Base-by-base conservation (phyloP, 2,329 filamentous ascomycete species). In the Aspergillus arachidicola region DNA sequence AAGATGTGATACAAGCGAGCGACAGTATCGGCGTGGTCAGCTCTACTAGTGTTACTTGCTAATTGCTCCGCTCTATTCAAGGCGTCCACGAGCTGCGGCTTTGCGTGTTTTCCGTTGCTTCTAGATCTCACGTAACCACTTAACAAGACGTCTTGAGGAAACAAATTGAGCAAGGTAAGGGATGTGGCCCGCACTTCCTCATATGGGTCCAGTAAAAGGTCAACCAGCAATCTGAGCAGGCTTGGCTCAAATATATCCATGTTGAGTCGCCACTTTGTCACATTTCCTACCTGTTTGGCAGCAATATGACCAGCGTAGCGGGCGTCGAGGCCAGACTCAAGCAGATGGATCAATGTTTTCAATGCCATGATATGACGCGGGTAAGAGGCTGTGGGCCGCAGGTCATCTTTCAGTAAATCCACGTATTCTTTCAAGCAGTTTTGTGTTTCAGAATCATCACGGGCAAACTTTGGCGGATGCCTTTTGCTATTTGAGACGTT, bases 1-100 rank as follows among this genome's bases (percentile, higher is more conserved):
- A 93, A 76, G 19, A 96, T 80, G 46, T 91, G 88, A 64, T 90
- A 91, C 3, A 90, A 83, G 59, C 92, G 88, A 38, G 94, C 94
- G 55, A 95, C 89, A 11, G 94, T 94, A 78, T 99, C 94, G 1
- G 94, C 93, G 75, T 97, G 92, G 73, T 98, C 94, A 14, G 93
- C 94, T 64, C 95, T 86, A 26, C 92, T 92, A 5, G 93, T 96
- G 19, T 74, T 76, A 60, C 77, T 79, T 55, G 78, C 79, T 46
- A 78, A 65, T n/a, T 66, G 66, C 62, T 80, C 78, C 16, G 77
- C 77, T 62, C 72, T 73, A 26, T 65, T 54, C 28, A 80, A 48
- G 19, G 77, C 78, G 43, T 71, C 66, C 3, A 72, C 68, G 54
- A 80, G 55, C 28, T 72, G 71, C 46, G 70, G 69, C 5, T 62